phyloP scores from a whole-genome alignment of 805 yeast species.

The Blastobotrys muscicola region DNA sequence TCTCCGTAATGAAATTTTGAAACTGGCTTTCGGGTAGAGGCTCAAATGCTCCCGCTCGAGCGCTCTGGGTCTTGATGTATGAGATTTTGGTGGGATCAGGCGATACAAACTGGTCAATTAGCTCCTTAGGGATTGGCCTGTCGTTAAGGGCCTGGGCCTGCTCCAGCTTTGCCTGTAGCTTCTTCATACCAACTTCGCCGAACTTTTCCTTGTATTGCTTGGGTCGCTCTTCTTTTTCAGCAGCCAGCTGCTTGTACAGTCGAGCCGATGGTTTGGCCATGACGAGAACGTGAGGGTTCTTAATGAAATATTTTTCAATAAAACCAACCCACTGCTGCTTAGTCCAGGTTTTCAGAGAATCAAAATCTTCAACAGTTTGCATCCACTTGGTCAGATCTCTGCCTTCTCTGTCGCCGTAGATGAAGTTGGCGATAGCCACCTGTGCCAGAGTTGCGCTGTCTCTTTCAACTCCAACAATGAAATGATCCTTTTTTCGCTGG shows the following conservation, averaged over 20 bases:
- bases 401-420: constrained; percentile 64
- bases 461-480: constrained; percentile 31
- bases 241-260: constrained; percentile 45
- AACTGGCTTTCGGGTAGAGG: constrained; percentile 10
- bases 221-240: constrained; percentile 40
- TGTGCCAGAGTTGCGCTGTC: constrained; percentile 52
- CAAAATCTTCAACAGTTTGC: constrained; percentile 50
- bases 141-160: constrained; percentile 62
- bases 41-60: constrained; percentile 43
- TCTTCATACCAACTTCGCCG: constrained; percentile 52
- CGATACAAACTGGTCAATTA: constrained; percentile 51
- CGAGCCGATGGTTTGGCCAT: constrained; percentile 61
- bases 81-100: constrained; percentile 69
- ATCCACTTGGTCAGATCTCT: constrained; percentile 47
- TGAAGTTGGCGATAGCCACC: constrained; percentile 65
- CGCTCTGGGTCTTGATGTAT: constrained; percentile 61
- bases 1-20: constrained; percentile 12
- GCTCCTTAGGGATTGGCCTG: constrained; percentile 60
- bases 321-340: constrained; percentile 56
- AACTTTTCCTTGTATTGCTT: constrained; percentile 41
- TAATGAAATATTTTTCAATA: constrained; percentile 43
- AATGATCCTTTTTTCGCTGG: constrained; percentile 53
- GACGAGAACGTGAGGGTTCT: constrained; percentile 55
- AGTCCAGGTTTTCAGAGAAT: constrained; percentile 50
- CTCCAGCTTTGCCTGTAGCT: constrained; percentile 43